Base-by-base conservation (phyloP, 208 protist species). In the Acanthamoeba royreba region DNA sequence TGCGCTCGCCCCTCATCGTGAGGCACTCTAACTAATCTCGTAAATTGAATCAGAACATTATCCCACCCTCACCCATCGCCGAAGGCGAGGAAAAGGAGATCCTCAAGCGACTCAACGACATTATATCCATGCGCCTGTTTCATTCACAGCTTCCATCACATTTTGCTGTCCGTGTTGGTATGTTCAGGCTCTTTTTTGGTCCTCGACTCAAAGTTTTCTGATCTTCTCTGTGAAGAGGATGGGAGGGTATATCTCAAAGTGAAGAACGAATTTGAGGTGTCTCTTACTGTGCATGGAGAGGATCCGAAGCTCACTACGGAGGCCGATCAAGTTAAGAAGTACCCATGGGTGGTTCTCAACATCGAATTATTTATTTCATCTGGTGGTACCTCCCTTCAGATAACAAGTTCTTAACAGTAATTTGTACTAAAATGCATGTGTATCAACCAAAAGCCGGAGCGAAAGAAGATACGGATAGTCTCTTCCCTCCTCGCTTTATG, bases 111-210 rank as follows among this genome's bases (percentile, higher is more conserved):
- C 46, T 92, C 38, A 63, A 92, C 45, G 86, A 92, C 45, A 72
- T 92, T 31, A 92, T 92, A 17, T 52, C 33, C 25, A 92, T 92
- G 86, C 86, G 86, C 25, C n/a, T 95, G 33, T 95, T 95, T 66
- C 33, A 38, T 8, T 81, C 35, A 3, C 49, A 87, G 35, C 53
- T 95, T 49, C 94, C 94, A 49, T 79, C 89, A n/a, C 86, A 85
- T 25, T 94, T 95, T 52, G 66, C 94, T 4, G 87, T 95, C 19
- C 17, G n/a, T n/a, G 83, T 95, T 45, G 91, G 93, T 95, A 90
- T 43, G 45, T 53, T 47, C 40, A 77, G 28, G 22, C n/a, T 33
- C 52, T 33, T 81, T 38, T 38, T 91, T 81, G 19, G 22, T 38
- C 40, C 28, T 79, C 38, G 13, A n/a, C 43, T n/a, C n/a, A n/a